Evolutionary conservation across 441 rosid species (phyloP), one percentile per base, ranked within the genome.

Genomic region (Aleurites moluccanus): DNA sequence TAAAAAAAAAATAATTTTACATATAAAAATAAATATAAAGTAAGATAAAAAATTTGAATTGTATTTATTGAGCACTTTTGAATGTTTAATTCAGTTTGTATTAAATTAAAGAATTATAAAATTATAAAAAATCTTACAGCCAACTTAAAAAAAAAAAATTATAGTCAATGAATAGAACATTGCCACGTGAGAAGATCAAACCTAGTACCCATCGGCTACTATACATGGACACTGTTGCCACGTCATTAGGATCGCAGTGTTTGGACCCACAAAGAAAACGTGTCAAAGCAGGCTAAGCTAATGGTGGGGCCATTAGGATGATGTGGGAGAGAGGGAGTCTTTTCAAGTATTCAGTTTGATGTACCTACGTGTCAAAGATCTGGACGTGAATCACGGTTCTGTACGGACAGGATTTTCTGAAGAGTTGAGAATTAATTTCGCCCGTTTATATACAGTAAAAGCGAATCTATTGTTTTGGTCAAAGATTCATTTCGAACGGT

Each of bases 401-500:
- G 75, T 49, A 61, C 60, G 68, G 74, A 59, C 8, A 63, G 2
- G 75, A 72, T 72, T 71, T 42, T 9, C 11, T 10, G 60, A 56
- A 11, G 64, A n/a, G 13, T 23, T 33, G 64, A 28, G 7, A 14
- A 45, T 25, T 66, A 23, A 42, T 23, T 67, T 28, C 2, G 71
- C 18, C 16, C 6, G 52, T n/a, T 23, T 66, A 28, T 63, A 49
- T 47, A 78, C 76, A 69, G 80, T 47, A 27, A 77, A 85, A 79
- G 73, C 55, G 75, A 80, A 78, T 78, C 77, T 23, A n/a, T 3
- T 25, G 77, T 53, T 42, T 10, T 47, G 70, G 89, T 86, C 86
- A 84, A 85, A 88, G 84, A 86, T 82, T 84, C 64, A 85, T 67
- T 59, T 50, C 1, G 68, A 40, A 75, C 80, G 78, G 84, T 77